Percentiles rank a stretch among this genome's conserved stretches.
phyloP scores from a whole-genome alignment of 495 filamentous ascomycete genomes.

The Lepraria neglecta region DNA sequence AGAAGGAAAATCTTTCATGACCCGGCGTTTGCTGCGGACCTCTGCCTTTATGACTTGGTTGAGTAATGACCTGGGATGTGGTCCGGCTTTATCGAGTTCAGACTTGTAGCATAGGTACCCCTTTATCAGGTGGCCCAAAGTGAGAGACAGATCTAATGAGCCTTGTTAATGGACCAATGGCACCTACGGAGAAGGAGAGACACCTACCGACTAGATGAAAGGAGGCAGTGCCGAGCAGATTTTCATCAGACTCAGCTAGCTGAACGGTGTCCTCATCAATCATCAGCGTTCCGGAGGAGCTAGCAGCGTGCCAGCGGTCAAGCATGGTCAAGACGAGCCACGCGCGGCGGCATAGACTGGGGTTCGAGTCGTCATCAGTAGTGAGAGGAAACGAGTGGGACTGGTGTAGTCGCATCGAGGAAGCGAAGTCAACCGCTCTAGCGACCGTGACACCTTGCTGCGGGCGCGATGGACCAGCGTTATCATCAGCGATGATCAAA shows the following conservation, averaged over 20 bases:
- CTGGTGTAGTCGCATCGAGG: constrained; percentile 50
- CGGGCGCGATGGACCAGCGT: constrained; percentile 40
- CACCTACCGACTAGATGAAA: constrained; percentile 57
- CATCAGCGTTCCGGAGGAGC: constrained; percentile 47
- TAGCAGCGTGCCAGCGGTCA: constrained; percentile 60
- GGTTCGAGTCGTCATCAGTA: neutral
- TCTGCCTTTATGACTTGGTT: no score
- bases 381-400: neutral
- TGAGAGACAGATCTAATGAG: constrained; percentile 7
- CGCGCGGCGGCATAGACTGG: constrained; percentile 38
- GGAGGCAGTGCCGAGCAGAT: constrained; percentile 27
- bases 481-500: constrained; percentile 54
- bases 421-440: constrained; percentile 53
- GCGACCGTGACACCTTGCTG: constrained; percentile 39
- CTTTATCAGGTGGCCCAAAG: constrained; percentile 10
- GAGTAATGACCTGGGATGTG: no score
- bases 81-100: neutral
- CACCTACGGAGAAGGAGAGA: neutral
- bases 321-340: constrained; percentile 63
- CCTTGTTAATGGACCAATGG: neutral
- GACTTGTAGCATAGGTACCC: neutral
- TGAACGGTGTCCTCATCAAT: constrained; percentile 52
- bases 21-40: neutral
- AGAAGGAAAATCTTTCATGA: neutral
- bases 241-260: constrained; percentile 42